Evolutionary conservation across 768 basidiomycete species (phyloP).

Genomic region (Auriscalpium orientale): DNA sequence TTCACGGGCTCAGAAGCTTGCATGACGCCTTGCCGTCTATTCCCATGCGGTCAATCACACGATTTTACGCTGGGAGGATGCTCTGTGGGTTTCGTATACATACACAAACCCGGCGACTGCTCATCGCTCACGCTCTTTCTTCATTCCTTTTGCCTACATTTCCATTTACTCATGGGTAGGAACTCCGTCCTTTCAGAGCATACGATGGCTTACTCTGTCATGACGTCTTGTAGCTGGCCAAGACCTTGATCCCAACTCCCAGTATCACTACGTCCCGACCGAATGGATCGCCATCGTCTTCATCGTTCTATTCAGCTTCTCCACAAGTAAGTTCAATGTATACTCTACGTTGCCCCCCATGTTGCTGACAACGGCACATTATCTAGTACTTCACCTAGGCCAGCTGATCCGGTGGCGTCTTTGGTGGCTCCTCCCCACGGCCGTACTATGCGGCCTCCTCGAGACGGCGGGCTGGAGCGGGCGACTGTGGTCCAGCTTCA

Average conservation of each 20-base stretch:
- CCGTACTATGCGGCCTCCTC: constrained; percentile 35
- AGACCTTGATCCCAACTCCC: not conserved
- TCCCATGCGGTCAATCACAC: too few relatives aligned
- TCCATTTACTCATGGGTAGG: too few relatives aligned
- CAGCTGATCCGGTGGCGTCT: constrained; percentile 37
- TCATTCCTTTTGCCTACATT: too few relatives aligned
- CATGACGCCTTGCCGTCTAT: too few relatives aligned
- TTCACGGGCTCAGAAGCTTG: too few relatives aligned
- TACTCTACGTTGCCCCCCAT: not conserved
- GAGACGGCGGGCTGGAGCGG: constrained; percentile 53
- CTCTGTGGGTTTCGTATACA: too few relatives aligned
- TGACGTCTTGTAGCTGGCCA: not conserved
- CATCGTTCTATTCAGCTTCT: not conserved
- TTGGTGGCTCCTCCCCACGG: constrained; percentile 49
- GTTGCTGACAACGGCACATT: not conserved
- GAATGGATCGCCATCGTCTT: not conserved
- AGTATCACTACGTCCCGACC: not conserved
- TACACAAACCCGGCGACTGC: too few relatives aligned
- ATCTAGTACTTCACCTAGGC: constrained; percentile 36
- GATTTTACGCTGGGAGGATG: too few relatives aligned
- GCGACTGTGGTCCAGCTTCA: constrained; percentile 41
- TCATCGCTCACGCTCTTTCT: too few relatives aligned
- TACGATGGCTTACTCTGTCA: too few relatives aligned
- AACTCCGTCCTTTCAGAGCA: too few relatives aligned
- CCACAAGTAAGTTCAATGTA: not conserved